phyloP scores from a whole-genome alignment of 441 rosid species.

The Pelargonium australe region DNA sequence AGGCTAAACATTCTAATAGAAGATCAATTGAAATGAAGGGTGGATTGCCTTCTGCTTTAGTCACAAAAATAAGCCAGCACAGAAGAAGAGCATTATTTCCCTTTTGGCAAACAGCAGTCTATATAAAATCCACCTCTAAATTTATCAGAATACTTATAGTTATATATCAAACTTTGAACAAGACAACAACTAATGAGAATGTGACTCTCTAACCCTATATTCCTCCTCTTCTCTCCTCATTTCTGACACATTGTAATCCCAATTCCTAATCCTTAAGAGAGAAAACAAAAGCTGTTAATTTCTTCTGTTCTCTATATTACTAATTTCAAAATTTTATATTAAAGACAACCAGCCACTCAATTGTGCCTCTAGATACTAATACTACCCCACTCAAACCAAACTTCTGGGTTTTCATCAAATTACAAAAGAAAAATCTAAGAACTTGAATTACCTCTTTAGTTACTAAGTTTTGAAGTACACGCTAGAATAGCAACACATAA shows the following conservation, averaged over 20 bases:
- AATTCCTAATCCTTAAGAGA: neutral
- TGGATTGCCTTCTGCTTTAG: too few species aligned
- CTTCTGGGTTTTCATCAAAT: constrained; percentile 4
- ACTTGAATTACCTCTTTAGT: neutral
- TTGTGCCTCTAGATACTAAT: neutral
- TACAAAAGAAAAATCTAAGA: neutral
- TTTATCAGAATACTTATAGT: neutral
- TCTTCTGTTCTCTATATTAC: neutral
- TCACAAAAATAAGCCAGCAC: neutral
- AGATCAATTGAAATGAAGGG: too few species aligned
- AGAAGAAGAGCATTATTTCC: neutral
- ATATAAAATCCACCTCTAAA: neutral
- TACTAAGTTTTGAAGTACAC: neutral
- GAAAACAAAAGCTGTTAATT: neutral
- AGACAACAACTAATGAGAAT: neutral
- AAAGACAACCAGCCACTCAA: neutral
- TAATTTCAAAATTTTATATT: neutral
- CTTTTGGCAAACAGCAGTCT: neutral
- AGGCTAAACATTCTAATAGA: too few species aligned
- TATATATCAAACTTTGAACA: neutral
- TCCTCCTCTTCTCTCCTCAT: neutral
- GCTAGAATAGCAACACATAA: neutral
- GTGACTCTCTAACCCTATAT: neutral
- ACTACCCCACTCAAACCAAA: neutral
- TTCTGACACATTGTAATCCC: neutral